phyloP scores from a whole-genome alignment of 345 rosid genomes.

The Conringia planisiliqua region DNA sequence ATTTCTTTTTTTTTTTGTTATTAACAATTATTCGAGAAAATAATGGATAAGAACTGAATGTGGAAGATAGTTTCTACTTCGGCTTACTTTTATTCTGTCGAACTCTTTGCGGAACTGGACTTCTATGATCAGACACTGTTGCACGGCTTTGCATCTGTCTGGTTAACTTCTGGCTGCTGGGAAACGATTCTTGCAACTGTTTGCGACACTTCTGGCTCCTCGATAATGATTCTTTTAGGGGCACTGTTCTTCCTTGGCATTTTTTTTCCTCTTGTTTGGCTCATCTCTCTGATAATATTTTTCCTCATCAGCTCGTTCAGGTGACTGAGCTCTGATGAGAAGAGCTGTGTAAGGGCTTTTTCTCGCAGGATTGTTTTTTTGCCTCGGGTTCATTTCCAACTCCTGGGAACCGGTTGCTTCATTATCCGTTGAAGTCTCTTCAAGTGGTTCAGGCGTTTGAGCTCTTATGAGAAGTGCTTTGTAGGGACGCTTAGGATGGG shows the following conservation, averaged over 20 bases:
- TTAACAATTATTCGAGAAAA: no score
- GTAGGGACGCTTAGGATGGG: not conserved
- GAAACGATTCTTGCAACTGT: not conserved
- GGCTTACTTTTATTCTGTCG: not conserved
- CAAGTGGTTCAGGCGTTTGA: not conserved
- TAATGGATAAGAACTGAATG: not conserved
- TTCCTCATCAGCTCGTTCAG: not conserved
- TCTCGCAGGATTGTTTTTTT: not conserved
- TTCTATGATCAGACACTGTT: not conserved
- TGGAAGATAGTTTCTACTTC: not conserved
- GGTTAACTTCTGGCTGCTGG: not conserved
- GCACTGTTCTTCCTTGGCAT: not conserved
- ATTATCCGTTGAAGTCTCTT: not conserved
- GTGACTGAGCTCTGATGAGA: no score
- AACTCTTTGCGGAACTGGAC: not conserved
- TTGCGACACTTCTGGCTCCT: not conserved
- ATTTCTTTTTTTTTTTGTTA: no score
- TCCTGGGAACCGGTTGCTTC: not conserved
- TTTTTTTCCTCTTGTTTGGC: not conserved
- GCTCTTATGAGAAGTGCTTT: not conserved
- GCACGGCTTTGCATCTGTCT: not conserved
- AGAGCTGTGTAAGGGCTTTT: no score
- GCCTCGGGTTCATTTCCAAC: not conserved
- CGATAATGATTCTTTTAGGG: not conserved
- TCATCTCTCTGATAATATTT: not conserved